Conservation (phyloP, 805 yeast genomes). For the Saturnispora serradocipensis region DNA sequence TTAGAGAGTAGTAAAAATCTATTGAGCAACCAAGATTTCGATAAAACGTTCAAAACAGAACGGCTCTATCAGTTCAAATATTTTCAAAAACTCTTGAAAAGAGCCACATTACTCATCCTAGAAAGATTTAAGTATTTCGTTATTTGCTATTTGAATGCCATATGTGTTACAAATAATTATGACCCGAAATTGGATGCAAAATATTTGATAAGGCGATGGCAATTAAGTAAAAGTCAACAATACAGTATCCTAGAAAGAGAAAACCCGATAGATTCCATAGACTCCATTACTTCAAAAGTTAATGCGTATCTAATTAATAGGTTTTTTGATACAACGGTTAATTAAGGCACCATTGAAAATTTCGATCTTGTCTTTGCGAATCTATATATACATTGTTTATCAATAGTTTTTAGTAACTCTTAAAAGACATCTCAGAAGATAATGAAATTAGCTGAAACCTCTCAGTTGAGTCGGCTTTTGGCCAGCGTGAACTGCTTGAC, state of each 20-base stretch:
- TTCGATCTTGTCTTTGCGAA: neutral
- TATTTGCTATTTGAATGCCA: neutral
- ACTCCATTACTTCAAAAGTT: neutral
- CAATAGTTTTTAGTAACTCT: neutral
- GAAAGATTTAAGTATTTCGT: neutral
- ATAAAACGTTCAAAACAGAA: conserved; percentile 1
- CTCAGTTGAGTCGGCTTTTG: conserved; percentile 3
- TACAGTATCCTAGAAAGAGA: neutral
- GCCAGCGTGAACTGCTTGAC: conserved; percentile 21
- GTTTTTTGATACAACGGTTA: neutral
- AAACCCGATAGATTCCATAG: neutral
- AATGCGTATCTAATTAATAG: neutral
- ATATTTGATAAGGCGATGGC: neutral
- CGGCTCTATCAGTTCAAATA: neutral
- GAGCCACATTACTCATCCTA: neutral
- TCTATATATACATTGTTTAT: neutral
- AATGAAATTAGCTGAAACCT: conserved; percentile 7
- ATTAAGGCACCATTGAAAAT: neutral
- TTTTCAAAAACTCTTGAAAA: conserved; percentile 3
- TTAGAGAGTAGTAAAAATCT: conserved; percentile 2
- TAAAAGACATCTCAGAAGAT: neutral
- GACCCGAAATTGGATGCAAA: neutral
- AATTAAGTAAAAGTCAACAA: neutral
- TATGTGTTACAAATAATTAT: conserved; percentile 2
- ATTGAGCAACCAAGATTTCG: neutral